Base-by-base conservation (phyloP, 805 yeast species). In the Metschnikowia chrysomelidarum region DNA sequence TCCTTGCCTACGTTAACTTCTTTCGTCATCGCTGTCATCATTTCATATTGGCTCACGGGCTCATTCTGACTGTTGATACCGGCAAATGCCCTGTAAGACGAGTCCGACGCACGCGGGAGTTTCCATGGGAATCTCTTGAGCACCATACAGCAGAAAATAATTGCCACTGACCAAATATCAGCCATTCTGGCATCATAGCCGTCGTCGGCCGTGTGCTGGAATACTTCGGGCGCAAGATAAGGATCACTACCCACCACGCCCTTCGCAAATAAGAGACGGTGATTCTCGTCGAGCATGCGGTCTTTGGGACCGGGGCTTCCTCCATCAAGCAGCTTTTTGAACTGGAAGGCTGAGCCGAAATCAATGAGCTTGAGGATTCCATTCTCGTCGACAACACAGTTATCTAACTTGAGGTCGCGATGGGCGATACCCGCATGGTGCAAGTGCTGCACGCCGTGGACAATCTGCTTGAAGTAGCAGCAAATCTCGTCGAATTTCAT, bases 241-340 rank as follows among this genome's bases (percentile, higher is more conserved):
- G 98, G 98, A 59, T 91, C 98, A 2, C 95, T 84, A 11, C 98
- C 98, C 9, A 91, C 95, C 15, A 91, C 75, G 11, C 98, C 98
- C 26, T 75, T 71, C 0, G 96, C 88, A 40, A 71, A 66, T 3
- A 56, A 44, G 12, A 83, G 77, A 15, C 78, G 71, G 36, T 71
- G 75, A 7, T 35, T 30, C n/a, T 17, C 12, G 14, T 36, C 40
- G 18, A 36, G 40, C 35, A 36, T 30, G 9, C 27, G n/a, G 14
- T 31, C 32, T 6, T 60, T 57, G 34, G 74, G 76, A 45, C 73
- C 78, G 11, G 27, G 23, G 10, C 53, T 29, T 16, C 30, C 38
- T 13, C 27, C 24, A 12, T 25, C 37, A 3, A 28, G 15, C 12
- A 35, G 18, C 51, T 80, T 80, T 42, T 80, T 73, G 65, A 87